Evolutionary conservation across 805 yeast genomes (phyloP).

Genomic region (Candida sithepensis): DNA sequence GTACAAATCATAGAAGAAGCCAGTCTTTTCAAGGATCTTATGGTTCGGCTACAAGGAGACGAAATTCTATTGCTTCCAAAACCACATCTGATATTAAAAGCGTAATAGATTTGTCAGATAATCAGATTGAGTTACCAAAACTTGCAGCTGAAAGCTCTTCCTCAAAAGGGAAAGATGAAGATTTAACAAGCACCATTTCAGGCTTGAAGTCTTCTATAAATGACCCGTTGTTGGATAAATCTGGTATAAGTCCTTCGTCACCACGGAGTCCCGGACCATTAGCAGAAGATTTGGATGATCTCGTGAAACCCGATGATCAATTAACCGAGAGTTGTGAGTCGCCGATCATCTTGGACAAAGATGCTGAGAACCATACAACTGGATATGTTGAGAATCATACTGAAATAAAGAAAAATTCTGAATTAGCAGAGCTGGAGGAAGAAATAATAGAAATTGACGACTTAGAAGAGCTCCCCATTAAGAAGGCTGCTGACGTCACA

Average conservation of each 20-base stretch:
- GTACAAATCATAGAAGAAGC: slow-evolving; percentile 28
- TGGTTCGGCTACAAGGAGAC: slow-evolving; percentile 3
- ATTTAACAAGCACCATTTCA: not conserved
- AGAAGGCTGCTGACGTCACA: not conserved
- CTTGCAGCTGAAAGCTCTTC: not conserved
- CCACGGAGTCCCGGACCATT: not conserved
- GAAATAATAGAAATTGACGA: slow-evolving; percentile 27
- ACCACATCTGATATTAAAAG: not conserved
- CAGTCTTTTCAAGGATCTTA: not conserved
- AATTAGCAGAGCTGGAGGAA: slow-evolving; percentile 11
- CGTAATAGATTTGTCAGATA: slow-evolving; percentile 9
- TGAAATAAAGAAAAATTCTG: too few relatives aligned
- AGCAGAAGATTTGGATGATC: not conserved
- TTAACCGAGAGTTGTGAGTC: too few relatives aligned
- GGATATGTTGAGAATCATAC: too few relatives aligned
- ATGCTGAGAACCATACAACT: too few relatives aligned
- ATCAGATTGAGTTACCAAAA: not conserved
- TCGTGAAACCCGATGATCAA: too few relatives aligned
- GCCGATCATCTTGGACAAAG: too few relatives aligned
- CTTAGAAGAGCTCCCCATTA: slow-evolving; percentile 12
- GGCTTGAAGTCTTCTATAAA: not conserved
- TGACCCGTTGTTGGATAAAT: too few relatives aligned
- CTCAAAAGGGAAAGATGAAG: not conserved
- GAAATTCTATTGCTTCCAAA: not conserved
- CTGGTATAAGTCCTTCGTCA: too few relatives aligned